Evolutionary conservation across 768 basidiomycete species (phyloP), one percentile per base, ranked within the genome.

Genomic region (Punctularia strigosozonata): DNA sequence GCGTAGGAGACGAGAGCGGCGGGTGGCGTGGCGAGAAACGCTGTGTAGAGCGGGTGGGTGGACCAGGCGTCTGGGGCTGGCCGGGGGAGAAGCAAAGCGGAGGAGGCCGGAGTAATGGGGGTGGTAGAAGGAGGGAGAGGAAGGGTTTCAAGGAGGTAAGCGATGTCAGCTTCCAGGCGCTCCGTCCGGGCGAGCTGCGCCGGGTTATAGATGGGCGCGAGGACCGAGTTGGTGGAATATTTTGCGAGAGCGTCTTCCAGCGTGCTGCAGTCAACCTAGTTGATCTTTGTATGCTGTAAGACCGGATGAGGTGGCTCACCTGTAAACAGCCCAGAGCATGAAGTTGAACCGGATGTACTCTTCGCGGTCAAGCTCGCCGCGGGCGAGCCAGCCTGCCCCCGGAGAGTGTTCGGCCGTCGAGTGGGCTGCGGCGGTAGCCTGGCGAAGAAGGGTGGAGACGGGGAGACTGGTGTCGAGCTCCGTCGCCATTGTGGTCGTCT

Each of bases 301-400:
- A 43, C 25, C 23, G 26, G 38, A 23, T 32, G 22, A 50, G 25
- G 40, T 13, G 38, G 61, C 77, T 57, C 48, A 87, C 83, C 73
- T 63, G 60, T 88, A 90, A 20, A 89, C 60, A 48, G 83, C 70
- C 75, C 80, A 86, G 18, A 88, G 70, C 64, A 81, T 75, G 64
- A 85, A 77, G 31, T 85, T 64, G 57, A 75, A 81, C 35, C 70
- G 66, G 13, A 76, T 58, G 54, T 87, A 87, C 51, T 83, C 80
- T 31, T 71, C 66, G 52, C 68, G 67, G 38, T 65, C 61, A 25
- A 84, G 64, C 41, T 68, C 63, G 7, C 81, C 81, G 38, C 67
- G 68, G 17, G 73, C 62, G 30, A 85, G 61, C 34, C 68, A 68
- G 33, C 57, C 59, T 2, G 77, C 81, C 20, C 71, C 79, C 19